Base-by-base conservation (phyloP, 1,284 basidiomycete species). In the Earliella scabrosa region DNA sequence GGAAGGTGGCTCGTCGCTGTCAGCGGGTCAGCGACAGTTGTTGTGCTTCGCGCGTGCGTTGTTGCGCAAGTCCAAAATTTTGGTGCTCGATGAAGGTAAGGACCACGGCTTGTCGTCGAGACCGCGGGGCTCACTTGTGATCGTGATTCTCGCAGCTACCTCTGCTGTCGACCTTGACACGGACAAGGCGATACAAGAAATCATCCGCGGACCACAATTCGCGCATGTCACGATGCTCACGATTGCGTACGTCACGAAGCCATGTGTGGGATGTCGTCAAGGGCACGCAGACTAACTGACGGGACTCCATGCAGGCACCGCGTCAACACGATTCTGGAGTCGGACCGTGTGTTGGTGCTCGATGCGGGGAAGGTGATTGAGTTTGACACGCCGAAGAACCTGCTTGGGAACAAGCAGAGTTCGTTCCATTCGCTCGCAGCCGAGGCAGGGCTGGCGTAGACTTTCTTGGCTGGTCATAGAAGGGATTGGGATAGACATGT, bases 91-190 rank as follows among this genome's bases (percentile, higher is more conserved):
- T 69, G 95, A 97, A 82, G 92, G 89, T 82, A 66, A 65, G 65
- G 61, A 24, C 18, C 20, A 14, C 10, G 27, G 8, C 13, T 5
- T 18, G 11, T 10, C 40, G 26, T n/a, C 13, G 18, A 45, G 2
- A 11, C 7, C n/a, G 29, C 14, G 4, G 26, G 27, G 5, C 20
- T 8, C 11, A 24, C 3, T 24, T 23, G 26, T 40, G 10, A 35
- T 6, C 32, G 35, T 26, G n/a, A n/a, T 29, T 35, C 34, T 23
- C 52, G 29, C 64, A 88, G 90, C 88, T 1, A 92, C 89, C 10
- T 90, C 87, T 21, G 89, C 90, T 14, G 92, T 97, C 52, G 95
- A 97, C 69, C 77, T 97, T 35, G 92, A 96, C 68, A 97, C 95
- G 2, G 95, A 97, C 72, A 82, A 83, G 49, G 88, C 89, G 21